Base-by-base conservation (phyloP, 1,284 basidiomycete species). In the Apiotrichum veenhuisii region DNA sequence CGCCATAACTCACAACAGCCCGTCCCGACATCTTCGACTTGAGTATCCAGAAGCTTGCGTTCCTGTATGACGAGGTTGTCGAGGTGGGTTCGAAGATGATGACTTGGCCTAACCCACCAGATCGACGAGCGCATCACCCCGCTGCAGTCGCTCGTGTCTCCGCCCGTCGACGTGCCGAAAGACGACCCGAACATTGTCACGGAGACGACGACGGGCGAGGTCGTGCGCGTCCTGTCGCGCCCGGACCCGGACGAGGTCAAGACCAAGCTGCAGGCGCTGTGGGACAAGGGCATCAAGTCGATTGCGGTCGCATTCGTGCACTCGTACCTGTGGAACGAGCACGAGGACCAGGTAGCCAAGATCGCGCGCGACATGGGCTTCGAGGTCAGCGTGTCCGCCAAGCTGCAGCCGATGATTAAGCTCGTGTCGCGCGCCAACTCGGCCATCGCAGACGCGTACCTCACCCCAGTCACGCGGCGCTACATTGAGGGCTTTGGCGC, bases 51-150 rank as follows among this genome's bases (percentile, higher is more conserved):
- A 87, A 92, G 40, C 84, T 91, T 0, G 74, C 84, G 0, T 87
- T 90, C 5, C 80, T 97, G 4, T 97, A 95, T 73, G 83, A 85
- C 1, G 81, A 81, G 1, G 91, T 97, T 2, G 71, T 95, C 23
- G 92, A 97, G 73, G 85, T 97, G 1, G 37, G 59, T 50, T 36
- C 3, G 18, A 26, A 3, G 7, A 15, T 10, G n/a, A 14, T 20
- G 22, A 42, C 2, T 17, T 52, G 25, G 12, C 45, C 33, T 58
- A 58, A 20, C 58, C 40, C 15, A 27, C 3, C 65, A 73, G 67
- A 55, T 73, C 23, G 91, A 96, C 68, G 95, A 98, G 76, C 85
- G 95, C 3, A 93, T 98, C 7, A 96, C 94, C 0, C 82, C 96
- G 1, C 87, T 66, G 22, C 66, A 68, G 52, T 69, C 65, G 2